A percentile compares a stretch with the other conserved stretches of the same genome.
These are phyloP conservation scores for Bodo saltans DNA, from an alignment of 78 protist genomes.

Conservation along the genomic window DNA sequence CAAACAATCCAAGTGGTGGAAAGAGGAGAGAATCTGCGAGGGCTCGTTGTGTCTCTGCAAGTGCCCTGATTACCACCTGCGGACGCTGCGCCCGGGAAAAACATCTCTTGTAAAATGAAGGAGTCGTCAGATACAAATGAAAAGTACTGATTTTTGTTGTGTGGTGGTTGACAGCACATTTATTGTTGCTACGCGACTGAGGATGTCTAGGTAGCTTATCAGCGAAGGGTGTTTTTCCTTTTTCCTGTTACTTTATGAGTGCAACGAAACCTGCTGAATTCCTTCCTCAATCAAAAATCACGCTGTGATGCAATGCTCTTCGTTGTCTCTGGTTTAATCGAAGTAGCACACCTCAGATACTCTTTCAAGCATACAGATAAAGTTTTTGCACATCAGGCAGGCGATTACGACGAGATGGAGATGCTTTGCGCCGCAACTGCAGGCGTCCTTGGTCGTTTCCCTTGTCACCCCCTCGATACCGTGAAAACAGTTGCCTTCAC, in stretches of 20 bases:
- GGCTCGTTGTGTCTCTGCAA: neutral
- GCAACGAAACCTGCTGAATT: neutral
- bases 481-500: neutral
- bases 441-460: slow-evolving; percentile 6
- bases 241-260: too few relatives aligned
- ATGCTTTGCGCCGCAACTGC: neutral
- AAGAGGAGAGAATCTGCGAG: neutral
- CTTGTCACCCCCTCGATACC: slow-evolving; percentile 31
- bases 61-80: neutral
- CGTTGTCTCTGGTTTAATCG: too few relatives aligned
- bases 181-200: too few relatives aligned
- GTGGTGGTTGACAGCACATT: neutral
- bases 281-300: too few relatives aligned
- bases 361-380: neutral
- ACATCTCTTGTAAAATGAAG: neutral
- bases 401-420: neutral
- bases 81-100: neutral
- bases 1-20: neutral
- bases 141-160: too few relatives aligned
- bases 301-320: too few relatives aligned
- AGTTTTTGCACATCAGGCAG: neutral
- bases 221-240: too few relatives aligned
- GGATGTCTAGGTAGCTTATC: too few relatives aligned
- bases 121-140: neutral
- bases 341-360: too few relatives aligned